Base-by-base conservation (phyloP, 2,329 filamentous ascomycete genomes). In the Pseudogymnoascus sp. region DNA sequence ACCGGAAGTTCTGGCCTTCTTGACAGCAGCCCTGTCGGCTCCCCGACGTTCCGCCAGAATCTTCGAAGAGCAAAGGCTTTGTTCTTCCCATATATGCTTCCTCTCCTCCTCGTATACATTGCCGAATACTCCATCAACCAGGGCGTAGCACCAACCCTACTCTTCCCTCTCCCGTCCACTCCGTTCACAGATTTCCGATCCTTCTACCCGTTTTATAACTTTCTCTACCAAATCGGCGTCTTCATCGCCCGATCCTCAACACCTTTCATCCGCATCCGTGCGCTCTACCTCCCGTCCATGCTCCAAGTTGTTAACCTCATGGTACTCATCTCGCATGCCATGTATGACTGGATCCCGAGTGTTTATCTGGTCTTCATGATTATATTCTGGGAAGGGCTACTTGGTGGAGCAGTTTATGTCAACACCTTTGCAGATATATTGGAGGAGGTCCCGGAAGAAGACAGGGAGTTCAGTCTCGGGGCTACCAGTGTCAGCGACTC, bases 71-170 rank as follows among this genome's bases (percentile, higher is more conserved):
- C 88, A 0, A 82, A 78, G 65, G 80, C 82, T 0, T 80, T 97
- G 1, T 88, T 97, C 72, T 78, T 96, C 50, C 85, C 85, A 0
- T 88, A 88, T 74, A 97, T 99, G 92, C 81, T 96, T 3, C 95
- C 95, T 0, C 82, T 99, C 13, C 81, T 97, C 35, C 78, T 97
- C 15, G 95, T 99, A 31, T 99, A 97, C 74, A 84, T 97, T 37
- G 91, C 93, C 63, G 95, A 99, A 78, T 99, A 99, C 74, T 96
- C 90, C 63, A 97, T 97, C 76, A 97, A 97, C 77, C 93, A 96
- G 78, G 93, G 93, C 37, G 91, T 97, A 0, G 82, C 91, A 0
- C 93, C 95, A 0, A 96, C 92, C 0, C 80, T 97, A 0, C 83
- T 99, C 4, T 99, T 96, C 72, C 91, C 93, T 0, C 80, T 97